phyloP scores from a whole-genome alignment of 2,329 filamentous ascomycete species.

The Fusarium xylarioides region DNA sequence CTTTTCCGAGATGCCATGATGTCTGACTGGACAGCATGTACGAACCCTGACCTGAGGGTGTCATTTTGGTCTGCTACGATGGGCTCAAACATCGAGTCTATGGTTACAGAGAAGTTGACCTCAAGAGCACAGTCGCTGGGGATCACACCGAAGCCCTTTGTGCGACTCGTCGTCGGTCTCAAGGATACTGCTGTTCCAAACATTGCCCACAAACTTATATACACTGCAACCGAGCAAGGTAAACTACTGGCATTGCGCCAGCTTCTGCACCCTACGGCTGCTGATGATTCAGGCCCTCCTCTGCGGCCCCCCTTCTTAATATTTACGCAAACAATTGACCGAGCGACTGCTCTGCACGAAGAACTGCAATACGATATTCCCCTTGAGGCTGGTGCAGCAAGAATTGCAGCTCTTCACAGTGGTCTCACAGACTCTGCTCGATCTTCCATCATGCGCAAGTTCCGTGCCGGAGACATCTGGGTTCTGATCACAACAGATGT shows the following conservation, averaged over 20 bases:
- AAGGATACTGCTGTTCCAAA: slow-evolving; percentile 97
- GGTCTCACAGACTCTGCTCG: slow-evolving; percentile 80
- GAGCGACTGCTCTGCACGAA: slow-evolving; percentile 85
- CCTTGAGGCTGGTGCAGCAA: slow-evolving; percentile 79
- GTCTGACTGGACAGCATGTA: slow-evolving; percentile 83
- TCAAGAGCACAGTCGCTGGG: slow-evolving; percentile 57
- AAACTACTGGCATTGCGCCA: slow-evolving; percentile 93
- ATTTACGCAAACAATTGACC: slow-evolving; percentile 94
- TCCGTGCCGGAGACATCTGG: slow-evolving; percentile 94
- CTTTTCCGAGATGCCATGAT: slow-evolving; percentile 91
- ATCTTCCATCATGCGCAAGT: slow-evolving; percentile 84
- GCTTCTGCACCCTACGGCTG: slow-evolving; percentile 78
- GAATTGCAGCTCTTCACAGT: slow-evolving; percentile 91
- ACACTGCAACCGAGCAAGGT: slow-evolving; percentile 91
- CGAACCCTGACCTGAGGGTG: slow-evolving; percentile 72
- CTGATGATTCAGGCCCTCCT: slow-evolving; percentile 62
- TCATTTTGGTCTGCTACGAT: slow-evolving; percentile 98
- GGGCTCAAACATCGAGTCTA: slow-evolving; percentile 87
- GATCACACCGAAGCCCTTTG: slow-evolving; percentile 59
- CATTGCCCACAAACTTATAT: slow-evolving; percentile 86
- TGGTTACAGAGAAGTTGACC: slow-evolving; percentile 75
- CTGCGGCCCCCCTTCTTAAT: slow-evolving; percentile 91
- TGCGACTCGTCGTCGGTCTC: slow-evolving; percentile 92
- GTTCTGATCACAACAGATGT: slow-evolving; percentile 96
- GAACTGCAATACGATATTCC: slow-evolving; percentile 97